Evolutionary conservation across 352 stramenopile species (phyloP).

Genomic region (Phytophthora sojae): DNA sequence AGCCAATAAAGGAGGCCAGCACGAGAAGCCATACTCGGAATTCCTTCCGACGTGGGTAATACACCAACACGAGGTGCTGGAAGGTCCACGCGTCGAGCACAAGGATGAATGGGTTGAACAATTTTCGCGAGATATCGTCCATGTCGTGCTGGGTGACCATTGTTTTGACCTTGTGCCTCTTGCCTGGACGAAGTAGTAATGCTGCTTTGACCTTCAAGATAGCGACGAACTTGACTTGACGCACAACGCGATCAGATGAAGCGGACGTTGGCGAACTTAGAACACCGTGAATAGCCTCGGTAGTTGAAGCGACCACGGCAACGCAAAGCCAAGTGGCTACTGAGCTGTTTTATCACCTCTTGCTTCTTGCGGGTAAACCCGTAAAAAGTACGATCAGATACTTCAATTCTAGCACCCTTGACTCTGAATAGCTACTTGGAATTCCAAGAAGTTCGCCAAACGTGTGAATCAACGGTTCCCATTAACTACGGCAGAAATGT

Average conservation of each 20-base stretch:
- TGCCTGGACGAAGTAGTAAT: not conserved
- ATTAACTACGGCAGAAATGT: too few species aligned
- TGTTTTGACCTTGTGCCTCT: not conserved
- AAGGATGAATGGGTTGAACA: constrained; percentile 43
- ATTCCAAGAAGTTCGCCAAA: too few species aligned
- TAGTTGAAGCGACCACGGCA: too few species aligned
- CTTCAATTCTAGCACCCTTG: too few species aligned
- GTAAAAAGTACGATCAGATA: too few species aligned
- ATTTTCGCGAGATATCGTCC: constrained; percentile 10
- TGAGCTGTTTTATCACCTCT: too few species aligned
- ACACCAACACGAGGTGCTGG: constrained; percentile 45
- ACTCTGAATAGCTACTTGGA: too few species aligned
- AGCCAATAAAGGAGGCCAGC: constrained; percentile 28
- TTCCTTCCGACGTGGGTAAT: constrained; percentile 35
- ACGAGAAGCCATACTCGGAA: constrained; percentile 35
- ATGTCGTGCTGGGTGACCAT: constrained; percentile 26
- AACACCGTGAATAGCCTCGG: not conserved
- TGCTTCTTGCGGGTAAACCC: too few species aligned
- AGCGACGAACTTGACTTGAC: not conserved
- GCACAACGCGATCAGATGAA: not conserved
- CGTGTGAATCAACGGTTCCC: too few species aligned
- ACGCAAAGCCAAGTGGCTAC: too few species aligned
- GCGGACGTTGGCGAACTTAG: not conserved
- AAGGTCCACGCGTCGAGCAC: constrained; percentile 45
- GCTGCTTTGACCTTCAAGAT: not conserved